Percentiles rank a stretch among this genome's conserved stretches.
These are phyloP conservation scores for Aegilops longissima DNA, from an alignment of 176 grass and related monocot genomes.

Conservation along the genomic window DNA sequence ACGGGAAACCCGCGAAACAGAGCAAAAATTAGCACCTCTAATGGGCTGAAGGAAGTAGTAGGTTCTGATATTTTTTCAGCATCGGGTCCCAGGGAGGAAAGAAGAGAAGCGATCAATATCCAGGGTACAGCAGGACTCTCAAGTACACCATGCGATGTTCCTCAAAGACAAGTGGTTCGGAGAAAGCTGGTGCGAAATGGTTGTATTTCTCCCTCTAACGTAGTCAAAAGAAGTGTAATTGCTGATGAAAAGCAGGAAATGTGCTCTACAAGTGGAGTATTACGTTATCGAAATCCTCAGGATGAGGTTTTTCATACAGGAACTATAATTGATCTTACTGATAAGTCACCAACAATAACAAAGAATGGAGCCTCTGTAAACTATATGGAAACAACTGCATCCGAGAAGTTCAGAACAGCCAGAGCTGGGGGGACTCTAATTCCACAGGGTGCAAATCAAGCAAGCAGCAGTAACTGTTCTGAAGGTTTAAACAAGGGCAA, in stretches of 20 bases:
- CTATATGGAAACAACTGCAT: constrained; percentile 30
- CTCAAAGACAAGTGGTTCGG: constrained; percentile 48
- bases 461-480: constrained; percentile 29
- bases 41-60: constrained; percentile 42
- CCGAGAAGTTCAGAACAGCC: constrained; percentile 18
- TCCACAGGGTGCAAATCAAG: constrained; percentile 37
- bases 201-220: constrained; percentile 64
- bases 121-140: constrained; percentile 12
- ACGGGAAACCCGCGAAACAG: constrained; percentile 30
- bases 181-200: constrained; percentile 63
- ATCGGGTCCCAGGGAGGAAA: constrained; percentile 24
- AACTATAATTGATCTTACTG: constrained; percentile 48
- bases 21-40: constrained; percentile 28
- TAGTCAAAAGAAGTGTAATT: constrained; percentile 32
- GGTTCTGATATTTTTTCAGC: constrained; percentile 35
- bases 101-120: constrained; percentile 36
- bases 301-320: constrained; percentile 16
- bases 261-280: constrained; percentile 22
- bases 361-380: constrained; percentile 31
- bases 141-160: constrained; percentile 32
- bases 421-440: constrained; percentile 19
- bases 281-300: constrained; percentile 9
- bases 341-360: constrained; percentile 46
- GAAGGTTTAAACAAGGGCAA: constrained; percentile 39
- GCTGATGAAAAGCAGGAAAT: constrained; percentile 38